Evolutionary conservation across 164 flowering plant species (phyloP), one percentile per base, ranked within the genome.

Genomic region (Cinnamomum micranthum): DNA sequence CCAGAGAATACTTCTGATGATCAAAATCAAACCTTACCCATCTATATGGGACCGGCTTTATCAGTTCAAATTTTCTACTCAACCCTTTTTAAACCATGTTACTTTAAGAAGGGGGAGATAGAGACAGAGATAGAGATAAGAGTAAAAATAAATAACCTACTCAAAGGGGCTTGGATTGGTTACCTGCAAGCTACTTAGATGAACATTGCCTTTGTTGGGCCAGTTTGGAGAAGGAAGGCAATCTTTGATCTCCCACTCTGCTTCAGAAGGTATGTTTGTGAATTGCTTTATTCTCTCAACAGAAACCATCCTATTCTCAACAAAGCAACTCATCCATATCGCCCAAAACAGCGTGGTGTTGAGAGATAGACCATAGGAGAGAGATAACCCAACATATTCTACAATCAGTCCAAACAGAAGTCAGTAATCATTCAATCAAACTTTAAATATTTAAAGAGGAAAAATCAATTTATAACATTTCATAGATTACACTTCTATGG

Each of bases 241-340:
- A 41, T 89, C 92, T 64, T 88, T 76, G 31, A 86, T 85, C 71
- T 70, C 51, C 97, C 97, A 95, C 64, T 82, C 87, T 67, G 97
- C 94, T 85, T 95, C 99, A 41, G 99, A 88, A 65, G 90, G 88
- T 27, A 93, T 93, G 68, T 78, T 80, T 4, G 90, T 81, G 77
- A 89, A 95, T 70, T 95, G 99, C 78, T 88, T 95, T 31, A 95
- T 79, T 81, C 99, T 88, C 83, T 95, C 99, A 28, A 92, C 96
- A 2, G 99, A 93, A 65, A 95, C 96, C 99, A 95, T 92, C 69
- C 82, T 81, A 68, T 93, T 95, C 78, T 95, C 99, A 62, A 92
- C 81, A 65, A 88, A 82, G 80, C 99, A 95, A 70, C 94, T 92
- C 82, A 90, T 75, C 55, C 84, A 90, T 62, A 89, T 77, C n/a